A percentile compares a stretch with the other conserved stretches of the same genome.
Conservation (phyloP, 2,329 filamentous ascomycete species). For the Dothistroma pini region DNA sequence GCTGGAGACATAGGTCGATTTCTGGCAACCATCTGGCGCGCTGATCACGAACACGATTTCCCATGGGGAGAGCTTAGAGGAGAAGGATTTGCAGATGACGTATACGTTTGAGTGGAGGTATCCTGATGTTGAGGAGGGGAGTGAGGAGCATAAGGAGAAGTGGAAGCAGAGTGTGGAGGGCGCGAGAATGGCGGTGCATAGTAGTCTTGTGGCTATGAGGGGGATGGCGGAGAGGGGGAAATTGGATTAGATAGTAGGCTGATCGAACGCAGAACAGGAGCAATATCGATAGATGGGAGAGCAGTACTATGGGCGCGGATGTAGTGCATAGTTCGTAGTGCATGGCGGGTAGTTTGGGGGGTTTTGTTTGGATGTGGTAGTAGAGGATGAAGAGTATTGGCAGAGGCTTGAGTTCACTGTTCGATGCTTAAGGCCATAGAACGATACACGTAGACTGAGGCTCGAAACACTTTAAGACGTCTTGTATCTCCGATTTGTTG, state of each 20-base stretch:
- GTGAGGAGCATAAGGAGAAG: constrained; percentile 33
- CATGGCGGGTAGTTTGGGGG: too few relatives aligned
- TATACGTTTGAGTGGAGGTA: constrained; percentile 46
- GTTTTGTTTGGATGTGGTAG: too few relatives aligned
- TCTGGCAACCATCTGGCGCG: constrained; percentile 43
- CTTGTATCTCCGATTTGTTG: too few relatives aligned
- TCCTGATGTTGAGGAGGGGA: constrained; percentile 36
- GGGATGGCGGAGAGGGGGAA: constrained; percentile 37
- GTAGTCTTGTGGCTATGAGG: constrained; percentile 42
- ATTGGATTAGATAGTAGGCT: constrained; percentile 17
- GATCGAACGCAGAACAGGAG: neutral
- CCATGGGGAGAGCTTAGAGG: constrained; percentile 35
- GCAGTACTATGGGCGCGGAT: too few relatives aligned
- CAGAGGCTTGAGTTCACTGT: too few relatives aligned
- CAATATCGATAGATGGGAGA: constrained; percentile 7
- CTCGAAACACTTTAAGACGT: too few relatives aligned
- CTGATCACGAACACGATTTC: constrained; percentile 45
- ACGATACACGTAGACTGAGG: too few relatives aligned
- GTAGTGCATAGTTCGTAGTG: too few relatives aligned
- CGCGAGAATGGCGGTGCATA: constrained; percentile 43
- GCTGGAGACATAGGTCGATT: constrained; percentile 40
- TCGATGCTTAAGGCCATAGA: too few relatives aligned
- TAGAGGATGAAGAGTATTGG: too few relatives aligned
- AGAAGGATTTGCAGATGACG: constrained; percentile 42
- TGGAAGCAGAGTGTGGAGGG: constrained; percentile 29